Conservation (phyloP, 2,329 filamentous ascomycete species). For the Nakataea oryzae region DNA sequence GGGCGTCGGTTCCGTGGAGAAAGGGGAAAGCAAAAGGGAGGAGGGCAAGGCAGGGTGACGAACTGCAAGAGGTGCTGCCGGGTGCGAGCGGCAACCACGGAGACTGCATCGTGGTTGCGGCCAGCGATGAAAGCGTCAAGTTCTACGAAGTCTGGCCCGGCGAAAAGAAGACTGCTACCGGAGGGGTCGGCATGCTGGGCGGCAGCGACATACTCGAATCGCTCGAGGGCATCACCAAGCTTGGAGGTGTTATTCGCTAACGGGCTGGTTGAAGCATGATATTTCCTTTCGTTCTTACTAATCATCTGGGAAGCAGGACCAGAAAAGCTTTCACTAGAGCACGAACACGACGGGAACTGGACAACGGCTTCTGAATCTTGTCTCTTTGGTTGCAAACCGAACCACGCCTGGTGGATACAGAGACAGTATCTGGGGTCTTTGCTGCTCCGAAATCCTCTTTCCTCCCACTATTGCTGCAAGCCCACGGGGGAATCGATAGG, state of each 20-base stretch:
- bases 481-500: background rate
- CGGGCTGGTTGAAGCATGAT: background rate
- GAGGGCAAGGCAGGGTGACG: conserved; percentile 3
- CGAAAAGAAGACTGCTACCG: conserved; percentile 39
- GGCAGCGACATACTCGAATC: conserved; percentile 80
- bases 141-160: conserved; percentile 93
- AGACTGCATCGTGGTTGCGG: conserved; percentile 78
- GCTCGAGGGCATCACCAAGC: conserved; percentile 68
- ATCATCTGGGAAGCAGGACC: background rate
- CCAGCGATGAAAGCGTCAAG: conserved; percentile 84
- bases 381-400: too few species aligned
- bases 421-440: too few species aligned
- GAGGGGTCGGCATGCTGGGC: conserved; percentile 54
- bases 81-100: background rate
- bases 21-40: conserved; percentile 8
- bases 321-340: background rate
- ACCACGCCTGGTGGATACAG: too few species aligned
- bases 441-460: too few species aligned
- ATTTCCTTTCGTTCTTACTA: background rate
- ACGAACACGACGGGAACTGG: too few species aligned
- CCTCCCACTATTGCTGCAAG: too few species aligned
- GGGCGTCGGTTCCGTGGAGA: background rate
- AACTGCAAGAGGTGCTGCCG: background rate
- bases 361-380: too few species aligned
- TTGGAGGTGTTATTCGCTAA: conserved; percentile 61